A percentile compares a stretch with the other conserved stretches of the same genome.
phyloP scores from a whole-genome alignment of 345 rosid genomes.

The Salix udensis region DNA sequence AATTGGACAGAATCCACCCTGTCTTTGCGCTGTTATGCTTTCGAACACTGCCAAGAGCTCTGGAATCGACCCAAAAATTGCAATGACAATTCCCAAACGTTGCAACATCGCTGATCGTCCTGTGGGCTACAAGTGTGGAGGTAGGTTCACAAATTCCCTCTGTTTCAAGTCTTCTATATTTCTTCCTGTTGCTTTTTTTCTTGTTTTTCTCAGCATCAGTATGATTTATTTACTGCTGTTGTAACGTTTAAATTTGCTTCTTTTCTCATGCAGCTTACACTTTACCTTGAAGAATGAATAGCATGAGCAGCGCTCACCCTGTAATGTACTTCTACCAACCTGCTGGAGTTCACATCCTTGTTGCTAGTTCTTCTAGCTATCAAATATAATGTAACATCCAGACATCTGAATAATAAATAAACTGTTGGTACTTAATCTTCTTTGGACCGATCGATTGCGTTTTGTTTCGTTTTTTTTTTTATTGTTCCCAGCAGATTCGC shows the following conservation, averaged over 20 bases:
- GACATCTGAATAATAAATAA: constrained; percentile 18
- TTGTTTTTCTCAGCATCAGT: not conserved
- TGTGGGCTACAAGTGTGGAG: constrained; percentile 85
- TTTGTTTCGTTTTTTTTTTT: not conserved
- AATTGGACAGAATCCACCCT: constrained; percentile 68
- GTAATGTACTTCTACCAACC: constrained; percentile 1
- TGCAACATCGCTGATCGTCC: constrained; percentile 79
- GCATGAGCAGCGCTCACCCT: not conserved
- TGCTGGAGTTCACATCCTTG: constrained; percentile 9
- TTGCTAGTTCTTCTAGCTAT: constrained; percentile 13
- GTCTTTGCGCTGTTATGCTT: constrained; percentile 86
- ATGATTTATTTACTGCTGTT: not conserved
- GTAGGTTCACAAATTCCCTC: constrained; percentile 24
- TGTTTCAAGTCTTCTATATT: not conserved
- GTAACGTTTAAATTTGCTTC: not conserved
- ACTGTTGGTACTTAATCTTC: not conserved
- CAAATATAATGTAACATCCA: not conserved
- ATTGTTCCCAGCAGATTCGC: not conserved
- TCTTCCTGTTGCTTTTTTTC: not conserved
- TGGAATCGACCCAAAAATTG: constrained; percentile 66
- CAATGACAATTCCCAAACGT: constrained; percentile 82
- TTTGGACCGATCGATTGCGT: not conserved
- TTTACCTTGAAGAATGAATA: constrained; percentile 43
- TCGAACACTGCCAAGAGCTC: constrained; percentile 69
- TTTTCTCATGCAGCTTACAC: constrained; percentile 45